phyloP scores from a whole-genome alignment of 1,284 basidiomycete genomes.

The Marasmius sp. region DNA sequence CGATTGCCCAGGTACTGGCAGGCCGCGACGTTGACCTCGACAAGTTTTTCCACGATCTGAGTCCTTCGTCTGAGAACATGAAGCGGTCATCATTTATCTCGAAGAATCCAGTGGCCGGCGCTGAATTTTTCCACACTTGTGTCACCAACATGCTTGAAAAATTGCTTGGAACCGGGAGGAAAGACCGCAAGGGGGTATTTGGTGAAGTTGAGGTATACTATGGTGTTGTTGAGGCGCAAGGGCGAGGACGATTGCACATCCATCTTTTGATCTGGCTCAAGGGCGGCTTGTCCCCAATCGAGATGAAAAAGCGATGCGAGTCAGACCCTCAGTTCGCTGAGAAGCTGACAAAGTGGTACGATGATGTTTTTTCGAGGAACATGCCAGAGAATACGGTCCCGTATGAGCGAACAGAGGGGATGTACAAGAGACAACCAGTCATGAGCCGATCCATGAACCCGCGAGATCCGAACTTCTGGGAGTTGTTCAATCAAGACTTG shows the following conservation, averaged over 20 bases:
- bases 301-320: background rate
- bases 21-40: slow-evolving; percentile 14
- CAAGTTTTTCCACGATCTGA: slow-evolving; percentile 3
- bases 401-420: too few relatives aligned
- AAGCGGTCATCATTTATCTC: background rate
- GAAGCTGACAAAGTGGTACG: background rate
- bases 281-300: background rate
- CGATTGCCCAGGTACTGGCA: slow-evolving; percentile 11
- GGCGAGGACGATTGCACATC: background rate
- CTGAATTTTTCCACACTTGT: slow-evolving; percentile 14
- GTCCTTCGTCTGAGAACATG: background rate
- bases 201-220: slow-evolving; percentile 10
- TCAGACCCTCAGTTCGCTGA: background rate
- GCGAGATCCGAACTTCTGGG: background rate
- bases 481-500: slow-evolving; percentile 9
- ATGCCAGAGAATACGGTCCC: background rate
- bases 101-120: slow-evolving; percentile 16
- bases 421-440: slow-evolving; percentile 1
- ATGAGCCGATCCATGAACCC: slow-evolving; percentile 10
- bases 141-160: slow-evolving; percentile 9
- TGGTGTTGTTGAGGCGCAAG: slow-evolving; percentile 5
- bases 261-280: slow-evolving; percentile 2
- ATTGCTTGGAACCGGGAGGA: slow-evolving; percentile 7
- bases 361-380: background rate
- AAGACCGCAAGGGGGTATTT: slow-evolving; percentile 10